A percentile compares a stretch with the other conserved stretches of the same genome.
Conservation (phyloP, 2,329 filamentous ascomycete species). For the Ophiocordyceps camponoti-rufipedis region DNA sequence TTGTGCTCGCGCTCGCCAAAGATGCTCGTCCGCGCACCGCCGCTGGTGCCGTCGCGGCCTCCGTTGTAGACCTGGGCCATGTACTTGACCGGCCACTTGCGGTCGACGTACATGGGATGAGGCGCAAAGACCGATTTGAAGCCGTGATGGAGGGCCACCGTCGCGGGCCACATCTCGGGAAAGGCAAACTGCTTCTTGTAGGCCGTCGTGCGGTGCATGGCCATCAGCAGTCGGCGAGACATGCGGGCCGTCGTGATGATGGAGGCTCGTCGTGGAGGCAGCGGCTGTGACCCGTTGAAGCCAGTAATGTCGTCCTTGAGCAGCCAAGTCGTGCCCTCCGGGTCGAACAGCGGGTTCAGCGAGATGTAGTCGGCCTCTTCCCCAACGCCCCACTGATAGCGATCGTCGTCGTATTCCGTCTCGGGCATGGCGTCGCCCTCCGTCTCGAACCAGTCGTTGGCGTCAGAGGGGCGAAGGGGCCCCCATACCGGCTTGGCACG, state of each 20-base stretch:
- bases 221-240: constrained; percentile 57
- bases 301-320: constrained; percentile 71
- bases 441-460: constrained; percentile 52
- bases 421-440: constrained; percentile 60
- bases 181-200: constrained; percentile 80
- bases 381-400: constrained; percentile 70
- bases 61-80: constrained; percentile 67
- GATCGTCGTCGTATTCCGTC: constrained; percentile 54
- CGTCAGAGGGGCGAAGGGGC: constrained; percentile 49
- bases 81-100: constrained; percentile 66
- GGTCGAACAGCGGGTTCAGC: constrained; percentile 82
- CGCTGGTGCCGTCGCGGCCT: constrained; percentile 54
- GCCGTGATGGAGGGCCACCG: constrained; percentile 74
- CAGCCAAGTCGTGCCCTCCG: constrained; percentile 70
- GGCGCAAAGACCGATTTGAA: constrained; percentile 84
- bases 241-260: constrained; percentile 82
- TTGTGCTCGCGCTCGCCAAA: constrained; percentile 83
- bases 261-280: constrained; percentile 54
- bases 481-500: constrained; percentile 64
- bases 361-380: constrained; percentile 88
- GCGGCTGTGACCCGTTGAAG: constrained; percentile 47
- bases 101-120: constrained; percentile 75
- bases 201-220: constrained; percentile 83
- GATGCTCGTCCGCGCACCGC: constrained; percentile 53
- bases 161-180: constrained; percentile 91